These are phyloP conservation scores for Persicaria maculosa DNA, from an alignment of 148 eudicot genomes.

Conservation along the genomic window DNA sequence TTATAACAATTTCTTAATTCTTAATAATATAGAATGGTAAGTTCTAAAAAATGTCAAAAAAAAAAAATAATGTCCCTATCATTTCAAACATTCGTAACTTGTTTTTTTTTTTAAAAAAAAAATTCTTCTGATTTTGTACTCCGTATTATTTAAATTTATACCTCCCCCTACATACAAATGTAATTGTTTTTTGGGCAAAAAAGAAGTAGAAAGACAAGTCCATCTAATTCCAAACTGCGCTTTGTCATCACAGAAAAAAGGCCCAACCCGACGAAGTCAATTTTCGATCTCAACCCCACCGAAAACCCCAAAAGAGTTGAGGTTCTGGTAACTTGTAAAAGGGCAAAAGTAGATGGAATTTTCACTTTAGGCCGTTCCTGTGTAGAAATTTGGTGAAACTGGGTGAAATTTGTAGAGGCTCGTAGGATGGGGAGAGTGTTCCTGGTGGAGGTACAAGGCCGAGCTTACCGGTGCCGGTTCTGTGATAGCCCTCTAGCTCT, in stretches of 20 bases:
- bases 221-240: too few relatives aligned
- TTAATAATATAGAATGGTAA: too few relatives aligned
- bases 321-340: slow-evolving; percentile 1
- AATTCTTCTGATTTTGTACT: too few relatives aligned
- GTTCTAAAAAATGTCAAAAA: too few relatives aligned
- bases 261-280: neutral
- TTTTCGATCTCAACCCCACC: neutral
- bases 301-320: neutral
- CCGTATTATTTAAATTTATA: too few relatives aligned
- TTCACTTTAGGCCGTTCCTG: neutral
- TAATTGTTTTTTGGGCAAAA: too few relatives aligned
- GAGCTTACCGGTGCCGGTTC: slow-evolving; percentile 37
- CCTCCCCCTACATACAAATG: too few relatives aligned
- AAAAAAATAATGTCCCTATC: too few relatives aligned
- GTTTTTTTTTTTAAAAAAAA: too few relatives aligned
- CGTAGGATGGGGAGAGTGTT: slow-evolving; percentile 44
- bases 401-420: neutral
- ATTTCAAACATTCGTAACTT: too few relatives aligned
- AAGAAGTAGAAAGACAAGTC: too few relatives aligned
- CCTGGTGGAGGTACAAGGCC: slow-evolving; percentile 39
- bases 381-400: neutral
- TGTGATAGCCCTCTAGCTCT: slow-evolving; percentile 38
- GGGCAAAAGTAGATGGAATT: neutral
- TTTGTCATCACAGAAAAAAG: neutral
- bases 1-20: too few relatives aligned